Evolutionary conservation across 345 rosid genomes (phyloP), one percentile per base, ranked within the genome.

Genomic region (Turritis glabra): DNA sequence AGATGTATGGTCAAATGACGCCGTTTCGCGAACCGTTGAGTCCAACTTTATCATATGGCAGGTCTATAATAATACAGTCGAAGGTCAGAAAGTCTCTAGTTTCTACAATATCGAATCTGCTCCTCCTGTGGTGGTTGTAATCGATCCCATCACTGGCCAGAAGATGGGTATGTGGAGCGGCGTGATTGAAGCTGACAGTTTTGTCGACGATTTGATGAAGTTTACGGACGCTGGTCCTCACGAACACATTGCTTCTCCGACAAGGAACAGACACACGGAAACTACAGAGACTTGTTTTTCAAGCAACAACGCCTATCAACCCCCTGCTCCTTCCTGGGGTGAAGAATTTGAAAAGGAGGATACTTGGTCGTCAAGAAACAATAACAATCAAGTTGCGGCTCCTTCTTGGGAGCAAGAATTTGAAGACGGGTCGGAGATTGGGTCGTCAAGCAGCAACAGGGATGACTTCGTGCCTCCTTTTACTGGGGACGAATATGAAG

Each of bases 141-240:
- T 94, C 37, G 97, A 94, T 64, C 98, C 98, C 53, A 85, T 94
- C 55, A 90, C 97, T 1, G 98, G 97, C 43, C 92, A 88, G 77
- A 90, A 86, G 80, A 89, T 92, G 96, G 81, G 84, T 55, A 80
- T 81, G 44, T 91, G 97, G 99, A 64, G 52, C 77, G 96, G 97
- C 51, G 84, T 83, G 93, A 84, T 95, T 61, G 96, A 90, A 59
- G 89, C 95, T 27, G 93, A 88, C 72, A 82, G 78, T 80, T 80
- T 95, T 75, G 82, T 92, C 0, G 97, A 90, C 92, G 97, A 85
- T 79, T 80, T 92, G 63, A 81, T 85, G 33, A 82, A 79, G 32
- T 95, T 84, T 79, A 79, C 83, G 92, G 93, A 90, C 70, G 86
- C 84, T 56, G 93, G 93, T 63, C 99, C 97, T 8, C 84, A 82